Conservation (phyloP, 805 yeast species). For the Yarrowia hollandica region DNA sequence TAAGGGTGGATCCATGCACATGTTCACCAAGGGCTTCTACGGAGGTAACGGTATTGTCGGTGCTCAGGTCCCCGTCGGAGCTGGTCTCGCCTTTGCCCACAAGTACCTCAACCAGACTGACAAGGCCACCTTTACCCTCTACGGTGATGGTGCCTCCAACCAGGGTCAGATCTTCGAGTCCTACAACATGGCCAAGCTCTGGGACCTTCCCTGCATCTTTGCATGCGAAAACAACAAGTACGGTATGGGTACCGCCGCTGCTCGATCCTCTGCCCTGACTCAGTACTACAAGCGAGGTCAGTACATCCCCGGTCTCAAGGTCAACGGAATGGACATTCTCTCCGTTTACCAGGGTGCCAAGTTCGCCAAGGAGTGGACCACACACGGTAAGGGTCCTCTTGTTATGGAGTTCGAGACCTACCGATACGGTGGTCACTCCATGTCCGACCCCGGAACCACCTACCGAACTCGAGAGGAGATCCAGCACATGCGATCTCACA, state of each 20-base stretch:
- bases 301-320: slow-evolving; percentile 97
- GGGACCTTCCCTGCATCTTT: slow-evolving; percentile 93
- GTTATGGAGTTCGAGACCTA: slow-evolving; percentile 97
- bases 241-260: slow-evolving; percentile 99
- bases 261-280: slow-evolving; percentile 94
- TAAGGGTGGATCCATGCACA: slow-evolving; percentile 99
- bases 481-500: slow-evolving; percentile 98
- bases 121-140: slow-evolving; percentile 76
- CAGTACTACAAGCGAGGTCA: slow-evolving; percentile 99
- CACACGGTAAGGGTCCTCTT: slow-evolving; percentile 91
- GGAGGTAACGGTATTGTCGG: slow-evolving; percentile 99
- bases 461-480: slow-evolving; percentile 99
- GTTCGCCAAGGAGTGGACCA: slow-evolving; percentile 95
- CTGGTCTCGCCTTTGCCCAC: slow-evolving; percentile 98
- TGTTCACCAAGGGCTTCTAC: slow-evolving; percentile 92
- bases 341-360: slow-evolving; percentile 95
- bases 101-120: slow-evolving; percentile 76
- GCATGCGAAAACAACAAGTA: slow-evolving; percentile 99
- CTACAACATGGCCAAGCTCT: slow-evolving; percentile 98
- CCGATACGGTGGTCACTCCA: slow-evolving; percentile 99
- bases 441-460: slow-evolving; percentile 99
- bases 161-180: slow-evolving; percentile 99
- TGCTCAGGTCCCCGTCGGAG: slow-evolving; percentile 98
- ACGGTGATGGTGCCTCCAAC: slow-evolving; percentile 99
- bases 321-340: slow-evolving; percentile 97